Conservation (phyloP, 768 basidiomycete species). For the Favolaschia claudopus region DNA sequence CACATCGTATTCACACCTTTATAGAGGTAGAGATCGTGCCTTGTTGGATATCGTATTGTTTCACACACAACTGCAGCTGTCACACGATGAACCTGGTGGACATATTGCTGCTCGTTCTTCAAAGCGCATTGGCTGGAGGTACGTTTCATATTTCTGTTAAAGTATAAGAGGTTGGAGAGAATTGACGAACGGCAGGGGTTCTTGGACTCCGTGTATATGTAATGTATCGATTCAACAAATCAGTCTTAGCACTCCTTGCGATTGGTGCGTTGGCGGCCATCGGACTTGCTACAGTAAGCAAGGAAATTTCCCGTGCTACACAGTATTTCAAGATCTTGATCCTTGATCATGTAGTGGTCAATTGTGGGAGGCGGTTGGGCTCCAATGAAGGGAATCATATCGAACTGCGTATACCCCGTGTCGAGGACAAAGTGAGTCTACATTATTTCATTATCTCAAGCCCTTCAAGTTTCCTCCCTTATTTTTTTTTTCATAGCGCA, state of each 20-base stretch:
- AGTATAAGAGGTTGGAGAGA: no score
- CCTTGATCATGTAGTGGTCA: not conserved
- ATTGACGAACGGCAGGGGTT: not conserved
- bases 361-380: not conserved
- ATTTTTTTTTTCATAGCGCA: not conserved
- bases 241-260: not conserved
- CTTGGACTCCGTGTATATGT: conserved; percentile 11
- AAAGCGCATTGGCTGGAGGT: not conserved
- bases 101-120: not conserved
- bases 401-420: not conserved
- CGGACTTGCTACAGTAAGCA: not conserved
- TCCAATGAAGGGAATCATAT: no score
- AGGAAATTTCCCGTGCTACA: no score
- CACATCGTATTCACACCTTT: not conserved
- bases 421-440: not conserved
- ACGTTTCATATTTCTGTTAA: not conserved
- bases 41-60: no score
- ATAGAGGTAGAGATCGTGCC: no score
- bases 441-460: not conserved
- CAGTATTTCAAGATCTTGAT: not conserved
- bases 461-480: no score
- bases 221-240: conserved; percentile 7
- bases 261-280: not conserved
- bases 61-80: no score
- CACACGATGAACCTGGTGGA: not conserved